phyloP scores from a whole-genome alignment of 2,329 filamentous ascomycete genomes.

The Fusarium nanum region DNA sequence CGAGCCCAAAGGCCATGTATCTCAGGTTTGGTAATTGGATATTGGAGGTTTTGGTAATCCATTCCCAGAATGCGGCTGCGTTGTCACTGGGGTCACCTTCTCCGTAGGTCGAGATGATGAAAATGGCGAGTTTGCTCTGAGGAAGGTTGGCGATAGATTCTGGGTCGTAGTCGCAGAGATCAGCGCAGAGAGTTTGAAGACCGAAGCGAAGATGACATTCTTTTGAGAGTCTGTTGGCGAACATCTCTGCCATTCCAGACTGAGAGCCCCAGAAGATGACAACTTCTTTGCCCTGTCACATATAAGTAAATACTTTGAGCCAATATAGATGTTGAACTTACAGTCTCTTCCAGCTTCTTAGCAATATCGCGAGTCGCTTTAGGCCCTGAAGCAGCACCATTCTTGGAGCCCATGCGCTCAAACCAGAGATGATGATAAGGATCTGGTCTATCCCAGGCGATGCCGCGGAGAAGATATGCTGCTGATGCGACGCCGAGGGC shows the following conservation, averaged over 20 bases:
- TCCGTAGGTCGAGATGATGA: constrained; percentile 55
- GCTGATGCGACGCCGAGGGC: constrained; percentile 40
- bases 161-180: constrained; percentile 61
- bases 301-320: background rate
- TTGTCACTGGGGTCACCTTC: constrained; percentile 58
- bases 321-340: constrained; percentile 17
- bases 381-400: constrained; percentile 36
- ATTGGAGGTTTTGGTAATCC: constrained; percentile 36
- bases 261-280: constrained; percentile 95
- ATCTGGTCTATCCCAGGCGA: constrained; percentile 61
- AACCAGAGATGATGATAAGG: constrained; percentile 61
- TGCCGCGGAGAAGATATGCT: constrained; percentile 56
- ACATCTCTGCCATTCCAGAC: constrained; percentile 94
- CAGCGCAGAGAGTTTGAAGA: constrained; percentile 84
- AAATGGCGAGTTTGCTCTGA: constrained; percentile 48
- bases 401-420: constrained; percentile 57
- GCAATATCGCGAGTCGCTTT: constrained; percentile 60
- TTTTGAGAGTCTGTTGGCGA: constrained; percentile 87
- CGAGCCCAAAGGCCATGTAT: constrained; percentile 54
- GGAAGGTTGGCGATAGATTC: constrained; percentile 50
- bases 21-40: constrained; percentile 40
- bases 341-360: constrained; percentile 47
- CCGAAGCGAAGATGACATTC: constrained; percentile 90
- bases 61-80: constrained; percentile 48
- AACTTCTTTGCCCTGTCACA: constrained; percentile 75